Evolutionary conservation across 2,329 filamentous ascomycete species (phyloP).

Genomic region (Paecilomyces formosus): DNA sequence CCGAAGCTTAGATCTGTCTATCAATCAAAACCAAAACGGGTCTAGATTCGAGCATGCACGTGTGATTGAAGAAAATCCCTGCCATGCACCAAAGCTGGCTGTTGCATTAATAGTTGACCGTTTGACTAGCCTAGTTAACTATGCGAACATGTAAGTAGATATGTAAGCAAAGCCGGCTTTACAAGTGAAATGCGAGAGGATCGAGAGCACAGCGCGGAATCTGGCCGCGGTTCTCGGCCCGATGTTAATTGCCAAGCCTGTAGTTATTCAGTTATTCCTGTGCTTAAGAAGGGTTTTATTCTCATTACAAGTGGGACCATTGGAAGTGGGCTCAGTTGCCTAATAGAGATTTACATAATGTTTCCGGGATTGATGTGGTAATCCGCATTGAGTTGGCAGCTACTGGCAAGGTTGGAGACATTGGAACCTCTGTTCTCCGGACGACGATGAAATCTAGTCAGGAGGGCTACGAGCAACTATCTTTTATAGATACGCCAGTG

Average conservation of each 20-base stretch:
- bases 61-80: not conserved
- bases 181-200: not conserved
- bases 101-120: not conserved
- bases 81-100: not conserved
- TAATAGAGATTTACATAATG: too few relatives aligned
- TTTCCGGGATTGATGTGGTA: too few relatives aligned
- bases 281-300: too few relatives aligned
- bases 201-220: not conserved
- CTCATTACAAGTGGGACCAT: too few relatives aligned
- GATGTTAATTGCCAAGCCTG: not conserved
- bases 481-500: not conserved
- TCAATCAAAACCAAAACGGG: not conserved
- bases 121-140: too few relatives aligned
- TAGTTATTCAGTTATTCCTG: not conserved
- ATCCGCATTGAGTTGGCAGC: too few relatives aligned
- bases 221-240: not conserved
- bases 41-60: not conserved
- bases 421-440: too few relatives aligned
- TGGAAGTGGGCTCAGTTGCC: too few relatives aligned
- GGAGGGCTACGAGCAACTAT: not conserved
- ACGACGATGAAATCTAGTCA: too few relatives aligned
- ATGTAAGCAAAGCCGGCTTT: not conserved
- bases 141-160: not conserved
- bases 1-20: not conserved
- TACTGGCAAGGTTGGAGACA: too few relatives aligned